Evolutionary conservation across 1,139 yeast genomes (phyloP).

Genomic region (Candida labiduridarum): DNA sequence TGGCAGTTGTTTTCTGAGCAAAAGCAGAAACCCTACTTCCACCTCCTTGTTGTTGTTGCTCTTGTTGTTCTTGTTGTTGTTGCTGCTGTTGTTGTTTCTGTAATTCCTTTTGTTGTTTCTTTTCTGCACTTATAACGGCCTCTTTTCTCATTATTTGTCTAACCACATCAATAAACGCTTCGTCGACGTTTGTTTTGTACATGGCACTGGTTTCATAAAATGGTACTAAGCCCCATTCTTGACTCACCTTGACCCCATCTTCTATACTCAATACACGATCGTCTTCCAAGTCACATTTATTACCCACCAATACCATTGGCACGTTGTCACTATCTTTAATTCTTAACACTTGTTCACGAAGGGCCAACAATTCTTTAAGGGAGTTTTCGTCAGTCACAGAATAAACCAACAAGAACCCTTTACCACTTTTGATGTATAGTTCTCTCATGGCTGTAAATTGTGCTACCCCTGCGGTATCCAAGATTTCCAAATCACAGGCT

Average conservation of each 20-base stretch:
- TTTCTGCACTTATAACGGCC: constrained; percentile 50
- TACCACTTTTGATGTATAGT: constrained; percentile 81
- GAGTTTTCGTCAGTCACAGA: constrained; percentile 88
- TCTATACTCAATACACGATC: constrained; percentile 77
- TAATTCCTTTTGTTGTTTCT: constrained; percentile 39
- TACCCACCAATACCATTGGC: constrained; percentile 88
- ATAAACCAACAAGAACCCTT: constrained; percentile 85
- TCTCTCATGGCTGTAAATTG: constrained; percentile 62
- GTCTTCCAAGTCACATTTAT: constrained; percentile 77
- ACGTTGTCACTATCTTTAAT: constrained; percentile 80
- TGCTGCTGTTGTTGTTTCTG: constrained; percentile 14
- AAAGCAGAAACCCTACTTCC: background rate
- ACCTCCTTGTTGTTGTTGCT: constrained; percentile 1
- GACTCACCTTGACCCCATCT: constrained; percentile 82
- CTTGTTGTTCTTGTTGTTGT: constrained; percentile 5
- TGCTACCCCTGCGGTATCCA: constrained; percentile 56
- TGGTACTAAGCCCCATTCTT: constrained; percentile 85
- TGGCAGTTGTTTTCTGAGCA: background rate
- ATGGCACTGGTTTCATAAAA: constrained; percentile 95
- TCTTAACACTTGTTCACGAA: constrained; percentile 85
- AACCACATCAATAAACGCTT: constrained; percentile 87
- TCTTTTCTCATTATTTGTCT: constrained; percentile 84
- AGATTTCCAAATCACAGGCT: constrained; percentile 76
- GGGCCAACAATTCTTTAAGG: constrained; percentile 75
- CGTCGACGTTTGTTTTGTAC: constrained; percentile 86